Percentiles rank a stretch among this genome's conserved stretches.
Conservation (phyloP, 2,329 filamentous ascomycete species). For the Verticillium longisporum region DNA sequence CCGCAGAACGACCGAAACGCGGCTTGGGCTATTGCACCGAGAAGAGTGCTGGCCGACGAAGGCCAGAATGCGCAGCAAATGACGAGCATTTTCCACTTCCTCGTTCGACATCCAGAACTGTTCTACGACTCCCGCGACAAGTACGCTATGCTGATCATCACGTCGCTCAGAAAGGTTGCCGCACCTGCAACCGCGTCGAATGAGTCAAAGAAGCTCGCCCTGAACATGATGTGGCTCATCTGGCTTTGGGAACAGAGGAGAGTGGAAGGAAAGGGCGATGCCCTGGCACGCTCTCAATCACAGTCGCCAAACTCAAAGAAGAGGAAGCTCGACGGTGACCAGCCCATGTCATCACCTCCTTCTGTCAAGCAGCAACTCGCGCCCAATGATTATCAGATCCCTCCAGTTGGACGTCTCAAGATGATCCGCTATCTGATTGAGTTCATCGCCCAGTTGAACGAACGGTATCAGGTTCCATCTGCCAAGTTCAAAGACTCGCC, state of each 20-base stretch:
- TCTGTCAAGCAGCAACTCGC: conserved; percentile 42
- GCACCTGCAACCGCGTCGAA: conserved; percentile 75
- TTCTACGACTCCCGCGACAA: conserved; percentile 95
- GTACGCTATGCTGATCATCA: conserved; percentile 82
- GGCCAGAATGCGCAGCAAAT: conserved; percentile 93
- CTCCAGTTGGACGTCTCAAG: conserved; percentile 60
- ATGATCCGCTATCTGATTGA: conserved; percentile 94
- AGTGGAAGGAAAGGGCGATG: conserved; percentile 51
- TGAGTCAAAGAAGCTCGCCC: conserved; percentile 83
- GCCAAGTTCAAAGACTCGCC: conserved; percentile 55
- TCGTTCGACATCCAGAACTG: conserved; percentile 83
- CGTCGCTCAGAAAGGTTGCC: conserved; percentile 82
- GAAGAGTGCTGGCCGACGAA: conserved; percentile 88
- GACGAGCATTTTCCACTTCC: conserved; percentile 94
- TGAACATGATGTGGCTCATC: conserved; percentile 86
- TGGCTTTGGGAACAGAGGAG: conserved; percentile 89
- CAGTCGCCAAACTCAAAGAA: conserved; percentile 71
- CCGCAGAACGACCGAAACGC: conserved; percentile 65
- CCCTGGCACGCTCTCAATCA: conserved; percentile 36
- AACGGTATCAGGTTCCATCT: conserved; percentile 73
- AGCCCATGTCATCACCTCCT: conserved; percentile 47
- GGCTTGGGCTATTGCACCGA: conserved; percentile 82
- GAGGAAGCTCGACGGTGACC: conserved; percentile 64
- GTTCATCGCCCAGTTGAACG: conserved; percentile 85
- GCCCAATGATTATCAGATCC: conserved; percentile 61